These are phyloP conservation scores for barley (Hordeum vulgare) DNA, from an alignment of 176 grass and related monocot species.

Conservation along the genomic window MorexV3_pseudomolecules_assembly NC_058520.1:15377454-15377953, in stretches of 20 bases:
- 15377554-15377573: conserved; percentile 53
- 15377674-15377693: conserved; percentile 62
- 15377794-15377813: conserved; percentile 12
- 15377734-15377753: conserved; percentile 70
- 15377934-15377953: no score
- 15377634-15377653: not conserved
- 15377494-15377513: conserved; percentile 57
- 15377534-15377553: not conserved
- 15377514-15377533: conserved; percentile 37
- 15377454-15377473: conserved; percentile 51
- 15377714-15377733: conserved; percentile 66
- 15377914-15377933: no score
- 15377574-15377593: conserved; percentile 60
- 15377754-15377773: conserved; percentile 33
- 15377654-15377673: conserved; percentile 48
- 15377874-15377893: not conserved
- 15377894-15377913: no score
- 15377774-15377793: conserved; percentile 46
- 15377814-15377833: not conserved
- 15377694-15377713: conserved; percentile 45
- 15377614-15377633: not conserved
- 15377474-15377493: conserved; percentile 66
- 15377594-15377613: not conserved
- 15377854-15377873: conserved; percentile 16
- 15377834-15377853: conserved; percentile 31